These are phyloP conservation scores for Trichoderma sp. DNA, from an alignment of 2,329 filamentous ascomycete species.

Conservation along the genomic window DNA sequence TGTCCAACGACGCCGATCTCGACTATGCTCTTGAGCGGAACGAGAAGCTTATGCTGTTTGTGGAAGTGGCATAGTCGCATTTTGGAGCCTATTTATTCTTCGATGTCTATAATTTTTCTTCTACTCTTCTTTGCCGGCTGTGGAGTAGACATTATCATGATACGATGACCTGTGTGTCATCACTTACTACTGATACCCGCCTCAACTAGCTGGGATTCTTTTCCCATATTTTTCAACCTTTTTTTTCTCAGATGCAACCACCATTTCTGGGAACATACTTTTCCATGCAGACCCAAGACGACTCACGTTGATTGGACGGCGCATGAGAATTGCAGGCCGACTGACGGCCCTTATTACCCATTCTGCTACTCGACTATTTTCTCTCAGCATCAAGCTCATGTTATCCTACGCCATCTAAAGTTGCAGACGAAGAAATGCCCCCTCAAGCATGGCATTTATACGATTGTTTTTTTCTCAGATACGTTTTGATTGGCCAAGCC, in stretches of 20 bases:
- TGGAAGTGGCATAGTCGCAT: slow-evolving; percentile 55
- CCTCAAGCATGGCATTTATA: slow-evolving; percentile 3
- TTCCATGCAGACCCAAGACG: background rate
- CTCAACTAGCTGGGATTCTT: slow-evolving; percentile 3
- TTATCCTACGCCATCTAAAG: background rate
- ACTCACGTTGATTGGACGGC: background rate
- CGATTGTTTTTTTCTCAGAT: slow-evolving; percentile 1
- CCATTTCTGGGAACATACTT: background rate
- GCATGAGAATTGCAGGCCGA: background rate
- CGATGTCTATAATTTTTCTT: slow-evolving; percentile 24
- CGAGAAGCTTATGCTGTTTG: slow-evolving; percentile 81
- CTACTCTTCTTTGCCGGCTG: slow-evolving; percentile 6
- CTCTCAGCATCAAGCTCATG: background rate
- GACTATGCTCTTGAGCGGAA: slow-evolving; percentile 80
- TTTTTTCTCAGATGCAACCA: background rate
- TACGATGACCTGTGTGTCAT: slow-evolving; percentile 5
- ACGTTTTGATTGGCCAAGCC: slow-evolving; percentile 30
- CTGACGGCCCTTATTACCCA: background rate
- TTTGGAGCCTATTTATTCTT: slow-evolving; percentile 18
- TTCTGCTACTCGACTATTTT: background rate
- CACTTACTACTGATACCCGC: slow-evolving; percentile 24
- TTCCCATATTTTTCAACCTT: background rate
- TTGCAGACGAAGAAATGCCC: background rate
- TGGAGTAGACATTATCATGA: slow-evolving; percentile 11
- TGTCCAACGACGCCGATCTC: slow-evolving; percentile 81